A percentile compares a stretch with the other conserved stretches of the same genome.
phyloP scores from a whole-genome alignment of 2,329 filamentous ascomycete species.

The Akanthomyces uredinophilus region DNA sequence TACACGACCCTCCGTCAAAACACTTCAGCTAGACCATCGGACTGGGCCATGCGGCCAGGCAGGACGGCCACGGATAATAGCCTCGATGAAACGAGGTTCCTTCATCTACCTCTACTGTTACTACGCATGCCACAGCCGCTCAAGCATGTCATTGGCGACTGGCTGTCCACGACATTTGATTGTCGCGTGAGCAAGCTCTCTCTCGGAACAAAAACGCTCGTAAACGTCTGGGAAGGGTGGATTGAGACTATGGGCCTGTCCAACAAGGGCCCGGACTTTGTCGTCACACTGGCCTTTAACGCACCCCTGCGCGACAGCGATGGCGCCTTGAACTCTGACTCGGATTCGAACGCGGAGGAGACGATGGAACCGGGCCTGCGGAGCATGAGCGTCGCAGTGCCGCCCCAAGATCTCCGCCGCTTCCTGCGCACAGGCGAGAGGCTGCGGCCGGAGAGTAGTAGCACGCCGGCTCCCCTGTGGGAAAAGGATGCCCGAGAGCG shows the following conservation, averaged over 20 bases:
- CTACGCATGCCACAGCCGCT: slow-evolving; percentile 51
- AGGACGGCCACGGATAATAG: slow-evolving; percentile 2
- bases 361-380: slow-evolving; percentile 27
- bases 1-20: slow-evolving; percentile 15
- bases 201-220: slow-evolving; percentile 46
- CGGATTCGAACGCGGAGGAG: slow-evolving; percentile 18
- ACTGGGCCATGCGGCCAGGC: slow-evolving; percentile 22
- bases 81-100: slow-evolving; percentile 23
- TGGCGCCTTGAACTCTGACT: slow-evolving; percentile 13
- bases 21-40: slow-evolving; percentile 3
- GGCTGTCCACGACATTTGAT: slow-evolving; percentile 50
- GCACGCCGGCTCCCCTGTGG: slow-evolving; percentile 23
- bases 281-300: slow-evolving; percentile 48
- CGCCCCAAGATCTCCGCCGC: slow-evolving; percentile 40
- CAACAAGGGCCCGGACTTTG: slow-evolving; percentile 37
- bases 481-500: slow-evolving; percentile 33
- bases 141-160: slow-evolving; percentile 44
- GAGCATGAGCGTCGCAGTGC: slow-evolving; percentile 48
- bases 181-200: slow-evolving; percentile 48
- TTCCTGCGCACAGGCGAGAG: slow-evolving; percentile 40
- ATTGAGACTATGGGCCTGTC: slow-evolving; percentile 34
- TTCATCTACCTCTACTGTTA: slow-evolving; percentile 47
- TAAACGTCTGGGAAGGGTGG: slow-evolving; percentile 49
- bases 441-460: slow-evolving; percentile 13
- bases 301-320: slow-evolving; percentile 27